phyloP scores from a whole-genome alignment of 140 eudicot species.

The Senecio squalidus region DNA sequence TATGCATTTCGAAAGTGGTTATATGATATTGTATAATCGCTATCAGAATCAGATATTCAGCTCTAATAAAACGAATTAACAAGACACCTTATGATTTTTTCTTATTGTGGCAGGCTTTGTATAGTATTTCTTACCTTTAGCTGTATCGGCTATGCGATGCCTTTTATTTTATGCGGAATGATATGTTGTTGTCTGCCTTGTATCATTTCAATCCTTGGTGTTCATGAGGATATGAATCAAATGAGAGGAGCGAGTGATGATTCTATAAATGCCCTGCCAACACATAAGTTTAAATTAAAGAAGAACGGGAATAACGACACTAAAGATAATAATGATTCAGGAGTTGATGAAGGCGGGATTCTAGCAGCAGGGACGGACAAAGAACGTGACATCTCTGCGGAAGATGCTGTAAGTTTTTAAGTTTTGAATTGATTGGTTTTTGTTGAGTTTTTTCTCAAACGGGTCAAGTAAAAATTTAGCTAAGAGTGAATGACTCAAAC shows the following conservation, averaged over 20 bases:
- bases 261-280: conserved; percentile 51
- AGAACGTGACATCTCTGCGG: conserved; percentile 63
- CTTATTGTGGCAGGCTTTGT: conserved; percentile 46
- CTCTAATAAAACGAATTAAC: no score
- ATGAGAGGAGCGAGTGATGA: conserved; percentile 5
- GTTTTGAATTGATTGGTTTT: not conserved
- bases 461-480: not conserved
- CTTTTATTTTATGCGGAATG: conserved; percentile 71
- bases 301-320: conserved; percentile 23
- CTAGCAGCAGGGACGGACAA: conserved; percentile 70
- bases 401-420: conserved; percentile 67
- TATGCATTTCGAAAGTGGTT: no score
- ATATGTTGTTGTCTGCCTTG: conserved; percentile 77
- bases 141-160: conserved; percentile 80
- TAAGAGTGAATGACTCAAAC: not conserved
- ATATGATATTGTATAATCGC: no score
- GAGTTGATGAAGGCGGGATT: conserved; percentile 52
- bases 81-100: not conserved
- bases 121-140: conserved; percentile 53
- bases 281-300: conserved; percentile 46
- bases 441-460: no score
- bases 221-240: conserved; percentile 21
- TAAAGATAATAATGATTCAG: conserved; percentile 38
- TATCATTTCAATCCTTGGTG: conserved; percentile 56
- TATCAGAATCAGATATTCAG: no score